phyloP scores from a whole-genome alignment of 164 flowering plant genomes.

The Chloranthus sessilifolius region DNA sequence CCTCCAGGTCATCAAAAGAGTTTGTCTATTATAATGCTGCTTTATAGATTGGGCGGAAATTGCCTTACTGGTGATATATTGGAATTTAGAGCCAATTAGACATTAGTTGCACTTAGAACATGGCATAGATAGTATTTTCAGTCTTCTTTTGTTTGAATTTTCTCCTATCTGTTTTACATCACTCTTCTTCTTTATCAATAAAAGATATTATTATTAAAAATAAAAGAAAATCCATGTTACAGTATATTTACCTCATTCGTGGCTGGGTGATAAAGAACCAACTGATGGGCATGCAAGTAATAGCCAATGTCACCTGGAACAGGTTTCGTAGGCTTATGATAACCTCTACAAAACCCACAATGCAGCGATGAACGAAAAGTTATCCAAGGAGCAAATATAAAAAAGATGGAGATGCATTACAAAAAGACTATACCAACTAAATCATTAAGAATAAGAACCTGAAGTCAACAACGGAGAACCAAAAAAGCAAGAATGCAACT shows the following conservation, averaged over 20 bases:
- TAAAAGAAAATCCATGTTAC: not conserved
- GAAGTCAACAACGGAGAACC: too few species aligned
- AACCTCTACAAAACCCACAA: conserved; percentile 63
- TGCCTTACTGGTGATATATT: too few species aligned
- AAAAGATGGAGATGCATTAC: not conserved
- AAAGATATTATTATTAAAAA: not conserved
- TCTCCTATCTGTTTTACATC: not conserved
- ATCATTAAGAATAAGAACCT: not conserved
- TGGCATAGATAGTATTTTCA: not conserved
- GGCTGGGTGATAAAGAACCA: conserved; percentile 57
- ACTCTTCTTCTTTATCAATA: not conserved
- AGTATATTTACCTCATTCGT: conserved; percentile 50
- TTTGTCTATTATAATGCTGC: too few species aligned
- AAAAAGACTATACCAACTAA: not conserved
- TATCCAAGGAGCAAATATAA: not conserved
- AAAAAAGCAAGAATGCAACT: too few species aligned
- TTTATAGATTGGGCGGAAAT: too few species aligned
- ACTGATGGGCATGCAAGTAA: conserved; percentile 75
- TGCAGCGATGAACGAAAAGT: not conserved
- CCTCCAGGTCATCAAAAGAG: too few species aligned
- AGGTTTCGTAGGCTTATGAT: conserved; percentile 61
- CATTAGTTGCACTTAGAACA: too few species aligned
- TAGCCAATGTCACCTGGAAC: conserved; percentile 99
- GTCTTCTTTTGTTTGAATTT: not conserved
- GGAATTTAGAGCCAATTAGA: too few species aligned